phyloP scores from a whole-genome alignment of 2,329 filamentous ascomycete genomes.

The Clonostachys sp. region DNA sequence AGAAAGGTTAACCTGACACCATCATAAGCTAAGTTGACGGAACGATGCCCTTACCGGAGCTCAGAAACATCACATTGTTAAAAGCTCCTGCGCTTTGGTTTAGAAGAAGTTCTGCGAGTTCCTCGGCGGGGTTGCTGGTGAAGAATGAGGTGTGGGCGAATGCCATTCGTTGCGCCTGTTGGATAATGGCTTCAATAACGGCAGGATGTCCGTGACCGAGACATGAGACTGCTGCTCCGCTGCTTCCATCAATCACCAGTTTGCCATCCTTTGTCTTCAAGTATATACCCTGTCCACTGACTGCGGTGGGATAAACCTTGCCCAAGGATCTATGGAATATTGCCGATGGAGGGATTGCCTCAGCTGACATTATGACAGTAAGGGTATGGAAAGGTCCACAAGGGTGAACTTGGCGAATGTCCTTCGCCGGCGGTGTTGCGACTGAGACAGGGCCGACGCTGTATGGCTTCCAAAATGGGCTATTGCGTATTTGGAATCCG shows the following conservation, averaged over 20 bases:
- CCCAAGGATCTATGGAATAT: conserved; percentile 5
- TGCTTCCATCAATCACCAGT: conserved; percentile 61
- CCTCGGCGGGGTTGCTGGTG: conserved; percentile 10
- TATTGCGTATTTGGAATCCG: too few relatives aligned
- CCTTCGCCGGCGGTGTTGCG: too few relatives aligned
- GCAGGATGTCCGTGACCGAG: conserved; percentile 55
- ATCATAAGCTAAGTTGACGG: background rate
- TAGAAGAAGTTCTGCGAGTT: conserved; percentile 10
- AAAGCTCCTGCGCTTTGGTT: conserved; percentile 8
- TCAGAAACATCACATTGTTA: conserved; percentile 14
- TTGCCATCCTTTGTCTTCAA: conserved; percentile 30
- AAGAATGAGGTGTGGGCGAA: conserved; percentile 14
- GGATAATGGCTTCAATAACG: conserved; percentile 49
- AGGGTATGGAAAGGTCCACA: too few relatives aligned
- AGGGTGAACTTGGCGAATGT: too few relatives aligned
- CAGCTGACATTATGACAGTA: too few relatives aligned
- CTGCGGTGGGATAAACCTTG: conserved; percentile 4
- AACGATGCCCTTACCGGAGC: conserved; percentile 5
- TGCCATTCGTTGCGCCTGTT: conserved; percentile 38
- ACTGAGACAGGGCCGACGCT: too few relatives aligned
- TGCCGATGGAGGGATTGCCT: background rate
- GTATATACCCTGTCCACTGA: conserved; percentile 6
- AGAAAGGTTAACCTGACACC: background rate
- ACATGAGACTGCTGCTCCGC: conserved; percentile 62
- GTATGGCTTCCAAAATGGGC: too few relatives aligned